These are phyloP conservation scores for Xylaria multiplex DNA, from an alignment of 2,329 filamentous ascomycete genomes.

Conservation along the genomic window DNA sequence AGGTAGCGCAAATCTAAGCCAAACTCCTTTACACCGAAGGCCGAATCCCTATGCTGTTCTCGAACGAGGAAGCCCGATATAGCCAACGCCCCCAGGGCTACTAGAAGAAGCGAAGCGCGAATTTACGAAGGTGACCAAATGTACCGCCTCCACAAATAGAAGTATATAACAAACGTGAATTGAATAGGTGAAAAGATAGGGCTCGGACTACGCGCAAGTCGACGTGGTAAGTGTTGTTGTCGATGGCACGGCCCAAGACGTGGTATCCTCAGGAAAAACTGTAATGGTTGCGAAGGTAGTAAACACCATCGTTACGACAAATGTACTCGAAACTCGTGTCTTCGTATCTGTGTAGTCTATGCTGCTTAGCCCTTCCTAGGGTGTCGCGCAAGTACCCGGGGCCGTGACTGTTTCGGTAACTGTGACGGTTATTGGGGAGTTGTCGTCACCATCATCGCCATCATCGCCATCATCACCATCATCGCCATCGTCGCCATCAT, in stretches of 20 bases:
- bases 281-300: conserved; percentile 22
- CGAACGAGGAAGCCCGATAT: conserved; percentile 34
- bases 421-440: conserved; percentile 40
- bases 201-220: conserved; percentile 27
- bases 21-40: conserved; percentile 25
- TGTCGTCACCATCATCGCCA: conserved; percentile 23
- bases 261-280: conserved; percentile 13
- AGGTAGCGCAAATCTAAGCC: conserved; percentile 23
- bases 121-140: conserved; percentile 22
- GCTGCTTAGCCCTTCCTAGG: conserved; percentile 39
- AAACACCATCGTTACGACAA: conserved; percentile 19
- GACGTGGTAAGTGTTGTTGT: conserved; percentile 3
- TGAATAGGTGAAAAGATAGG: conserved; percentile 19
- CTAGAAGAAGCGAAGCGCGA: conserved; percentile 44
- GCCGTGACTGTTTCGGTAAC: conserved; percentile 47
- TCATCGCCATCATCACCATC: conserved; percentile 16
- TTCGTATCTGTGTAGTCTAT: conserved; percentile 24
- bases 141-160: conserved; percentile 21
- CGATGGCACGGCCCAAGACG: conserved; percentile 16
- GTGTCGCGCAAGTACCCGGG: conserved; percentile 41
- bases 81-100: conserved; percentile 47
- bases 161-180: conserved; percentile 34
- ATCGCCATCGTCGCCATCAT: conserved; percentile 29
- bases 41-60: conserved; percentile 21
- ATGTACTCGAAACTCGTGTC: conserved; percentile 29